Evolutionary conservation across 768 basidiomycete species (phyloP), one percentile per base, ranked within the genome.

Genomic region (Termitomyces sp.): DNA sequence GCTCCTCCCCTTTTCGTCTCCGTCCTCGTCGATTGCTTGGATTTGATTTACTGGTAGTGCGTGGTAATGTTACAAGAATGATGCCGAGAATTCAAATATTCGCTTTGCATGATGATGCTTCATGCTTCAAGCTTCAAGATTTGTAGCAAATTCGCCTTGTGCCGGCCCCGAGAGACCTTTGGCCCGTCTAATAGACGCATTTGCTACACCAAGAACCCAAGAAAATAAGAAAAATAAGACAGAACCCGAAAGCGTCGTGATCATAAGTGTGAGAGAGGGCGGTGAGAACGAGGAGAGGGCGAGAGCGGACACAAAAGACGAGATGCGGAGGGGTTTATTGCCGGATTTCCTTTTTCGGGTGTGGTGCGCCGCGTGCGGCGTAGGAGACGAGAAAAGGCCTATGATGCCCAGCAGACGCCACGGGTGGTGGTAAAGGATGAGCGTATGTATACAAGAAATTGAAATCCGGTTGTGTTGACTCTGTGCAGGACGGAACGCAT

Each of bases 191-290:
- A 32, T 20, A 43, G 31, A 15, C 42, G 32, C 31, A 14, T 6
- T 49, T 42, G 55, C 55, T 56, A 42, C 55, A 56, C 29, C 15
- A 56, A 31, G 40, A 56, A 56, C 55, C 55, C 55, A 56, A 43
- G 54, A 55, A 55, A 40, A 12, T 43, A 32, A 49, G 32, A 29
- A 56, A 43, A 32, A 17, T 11, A 17, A 55, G 38, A 55, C 54
- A 55, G 54, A 55, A 55, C 54, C 54, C 54, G 31, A 56, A 45
- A 56, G 55, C 55, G 55, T 56, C 55, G n/a, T 56, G 5, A 34
- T 34, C 55, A 34, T 56, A 14, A 56, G 10, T 7, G 31, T 34
- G 49, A 50, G 49, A 15, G 12, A 8, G 32, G 34, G 40, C 15
- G 15, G 29, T 14, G 14, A 31, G 17, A 17, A 29, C 40, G 37